These are phyloP conservation scores for Fraxinus anomala DNA, from an alignment of 257 asterid species.

Conservation along the genomic window DNA sequence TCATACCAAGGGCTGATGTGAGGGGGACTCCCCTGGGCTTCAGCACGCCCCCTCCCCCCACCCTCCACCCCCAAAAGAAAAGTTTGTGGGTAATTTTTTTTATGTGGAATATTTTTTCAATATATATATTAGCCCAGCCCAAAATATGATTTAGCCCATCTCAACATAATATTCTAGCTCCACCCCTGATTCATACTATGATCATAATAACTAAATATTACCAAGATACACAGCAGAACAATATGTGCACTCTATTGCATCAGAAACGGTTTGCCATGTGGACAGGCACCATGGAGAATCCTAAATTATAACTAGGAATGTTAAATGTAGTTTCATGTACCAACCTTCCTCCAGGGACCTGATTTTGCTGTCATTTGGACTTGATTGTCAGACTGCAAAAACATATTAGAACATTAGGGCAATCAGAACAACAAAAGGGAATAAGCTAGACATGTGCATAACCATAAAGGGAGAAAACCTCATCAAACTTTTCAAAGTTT, in stretches of 20 bases:
- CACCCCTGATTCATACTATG: no score
- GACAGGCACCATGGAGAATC: slow-evolving; percentile 1
- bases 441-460: slow-evolving; percentile 22
- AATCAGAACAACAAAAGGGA: slow-evolving; percentile 11
- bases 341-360: slow-evolving; percentile 99
- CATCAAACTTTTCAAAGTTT: slow-evolving; percentile 96
- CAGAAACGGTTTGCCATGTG: not conserved
- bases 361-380: slow-evolving; percentile 66
- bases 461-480: slow-evolving; percentile 51
- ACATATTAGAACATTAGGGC: slow-evolving; percentile 21
- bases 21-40: no score
- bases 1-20: no score
- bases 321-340: slow-evolving; percentile 31
- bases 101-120: no score
- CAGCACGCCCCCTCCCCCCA: no score
- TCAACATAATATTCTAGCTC: no score
- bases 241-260: not conserved
- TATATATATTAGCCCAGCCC: no score
- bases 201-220: not conserved
- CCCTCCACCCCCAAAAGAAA: no score
- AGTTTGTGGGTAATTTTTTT: no score
- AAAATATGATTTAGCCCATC: no score
- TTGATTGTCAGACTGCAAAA: slow-evolving; percentile 72
- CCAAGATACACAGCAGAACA: not conserved
- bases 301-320: slow-evolving; percentile 4